Conservation (phyloP, 768 basidiomycete species). For the Pleurotus citrinopileatus region DNA sequence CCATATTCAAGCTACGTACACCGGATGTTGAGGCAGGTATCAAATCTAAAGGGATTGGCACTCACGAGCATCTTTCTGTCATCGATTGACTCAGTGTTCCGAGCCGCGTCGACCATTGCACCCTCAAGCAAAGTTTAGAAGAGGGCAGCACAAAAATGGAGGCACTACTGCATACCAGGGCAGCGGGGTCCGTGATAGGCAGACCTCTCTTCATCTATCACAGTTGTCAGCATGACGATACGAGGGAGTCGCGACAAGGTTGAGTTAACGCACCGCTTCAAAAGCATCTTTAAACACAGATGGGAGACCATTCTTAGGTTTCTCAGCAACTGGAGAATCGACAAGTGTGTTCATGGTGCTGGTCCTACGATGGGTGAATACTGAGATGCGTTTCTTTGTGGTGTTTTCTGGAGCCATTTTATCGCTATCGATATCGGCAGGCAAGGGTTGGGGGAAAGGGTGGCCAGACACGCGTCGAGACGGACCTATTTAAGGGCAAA, state of each 20-base stretch:
- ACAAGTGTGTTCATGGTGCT: conserved; percentile 5
- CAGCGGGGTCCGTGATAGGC: neutral
- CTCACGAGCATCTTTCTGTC: conserved; percentile 76
- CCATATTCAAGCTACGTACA: conserved; percentile 70
- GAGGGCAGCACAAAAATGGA: neutral
- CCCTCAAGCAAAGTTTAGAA: conserved; percentile 38
- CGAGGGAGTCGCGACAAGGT: neutral
- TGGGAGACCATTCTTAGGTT: neutral
- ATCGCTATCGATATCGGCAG: neutral
- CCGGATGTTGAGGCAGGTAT: neutral
- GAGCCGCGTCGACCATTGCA: conserved; percentile 57
- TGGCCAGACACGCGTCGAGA: neutral
- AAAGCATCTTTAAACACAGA: neutral
- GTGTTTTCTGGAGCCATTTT: neutral
- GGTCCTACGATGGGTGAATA: neutral
- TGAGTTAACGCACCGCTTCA: neutral
- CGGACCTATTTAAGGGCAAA: neutral
- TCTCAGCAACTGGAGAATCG: neutral
- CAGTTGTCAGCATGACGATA: neutral
- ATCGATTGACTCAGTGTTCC: conserved; percentile 61
- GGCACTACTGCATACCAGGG: neutral
- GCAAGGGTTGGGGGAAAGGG: neutral
- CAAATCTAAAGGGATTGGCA: conserved; percentile 5
- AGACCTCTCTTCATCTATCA: conserved; percentile 1
- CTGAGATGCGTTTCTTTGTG: neutral